Evolutionary conservation across 345 rosid genomes (phyloP).

Genomic region (Corymbia maculata): DNA sequence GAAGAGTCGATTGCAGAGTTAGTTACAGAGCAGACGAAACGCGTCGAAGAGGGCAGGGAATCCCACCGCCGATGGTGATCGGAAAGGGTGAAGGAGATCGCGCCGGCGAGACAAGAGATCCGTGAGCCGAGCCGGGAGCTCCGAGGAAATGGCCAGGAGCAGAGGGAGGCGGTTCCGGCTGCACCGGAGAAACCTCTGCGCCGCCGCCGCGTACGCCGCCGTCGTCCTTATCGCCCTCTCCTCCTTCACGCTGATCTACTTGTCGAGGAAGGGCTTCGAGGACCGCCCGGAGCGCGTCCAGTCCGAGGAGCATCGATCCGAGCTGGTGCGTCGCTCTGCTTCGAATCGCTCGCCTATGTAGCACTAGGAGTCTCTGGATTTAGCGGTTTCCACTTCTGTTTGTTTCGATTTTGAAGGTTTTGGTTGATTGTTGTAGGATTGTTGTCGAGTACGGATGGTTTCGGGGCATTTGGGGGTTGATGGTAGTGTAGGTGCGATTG

Average conservation of each 20-base stretch:
- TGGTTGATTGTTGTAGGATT: not conserved
- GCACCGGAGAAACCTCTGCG: constrained; percentile 3
- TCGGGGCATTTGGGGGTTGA: not conserved
- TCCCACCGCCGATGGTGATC: not conserved
- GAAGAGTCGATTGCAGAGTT: not conserved
- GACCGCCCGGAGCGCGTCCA: not conserved
- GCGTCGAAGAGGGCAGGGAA: not conserved
- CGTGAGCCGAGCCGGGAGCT: not conserved
- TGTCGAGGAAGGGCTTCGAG: constrained; percentile 6
- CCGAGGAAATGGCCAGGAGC: not conserved
- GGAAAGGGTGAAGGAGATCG: not conserved
- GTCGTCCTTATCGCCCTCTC: not conserved
- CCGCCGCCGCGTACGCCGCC: not conserved
- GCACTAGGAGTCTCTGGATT: not conserved
- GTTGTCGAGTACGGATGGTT: not conserved
- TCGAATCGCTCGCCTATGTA: not conserved
- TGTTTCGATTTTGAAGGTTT: not conserved
- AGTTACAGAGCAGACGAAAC: not conserved
- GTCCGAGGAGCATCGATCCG: not conserved
- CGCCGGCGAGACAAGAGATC: not conserved
- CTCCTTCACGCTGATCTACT: not conserved
- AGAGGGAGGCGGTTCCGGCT: not conserved
- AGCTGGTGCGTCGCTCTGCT: not conserved
- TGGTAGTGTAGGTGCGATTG: not conserved
- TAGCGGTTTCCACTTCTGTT: not conserved